These are phyloP conservation scores for Nemania abortiva DNA, from an alignment of 2,329 filamentous ascomycete genomes.

Conservation along the genomic window DNA sequence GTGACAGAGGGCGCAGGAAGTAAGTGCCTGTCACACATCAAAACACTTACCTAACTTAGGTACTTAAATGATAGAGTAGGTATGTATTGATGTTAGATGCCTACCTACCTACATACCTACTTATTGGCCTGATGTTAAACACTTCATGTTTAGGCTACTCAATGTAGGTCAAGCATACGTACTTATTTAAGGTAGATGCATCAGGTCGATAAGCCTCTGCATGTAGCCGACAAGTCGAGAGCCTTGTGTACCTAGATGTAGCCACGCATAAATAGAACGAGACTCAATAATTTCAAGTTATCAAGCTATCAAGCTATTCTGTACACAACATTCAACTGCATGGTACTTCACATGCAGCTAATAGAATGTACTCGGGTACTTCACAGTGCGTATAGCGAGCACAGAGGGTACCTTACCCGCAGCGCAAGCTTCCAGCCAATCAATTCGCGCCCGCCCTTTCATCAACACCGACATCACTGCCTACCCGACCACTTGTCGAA, in stretches of 20 bases:
- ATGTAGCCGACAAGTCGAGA: background rate
- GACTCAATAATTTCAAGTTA: background rate
- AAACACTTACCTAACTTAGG: background rate
- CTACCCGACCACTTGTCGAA: no score
- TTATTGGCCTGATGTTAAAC: no score
- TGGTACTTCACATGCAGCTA: conserved; percentile 1
- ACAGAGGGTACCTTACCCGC: background rate
- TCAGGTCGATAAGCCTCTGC: no score
- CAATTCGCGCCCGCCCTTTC: background rate
- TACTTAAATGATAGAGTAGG: background rate
- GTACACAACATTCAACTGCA: background rate
- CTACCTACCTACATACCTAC: no score
- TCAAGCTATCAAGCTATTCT: background rate
- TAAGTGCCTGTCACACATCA: background rate
- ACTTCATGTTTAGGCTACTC: background rate
- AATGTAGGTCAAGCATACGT: background rate
- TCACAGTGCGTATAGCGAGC: conserved; percentile 7
- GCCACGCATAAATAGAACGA: background rate
- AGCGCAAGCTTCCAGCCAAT: background rate
- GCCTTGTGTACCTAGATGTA: background rate
- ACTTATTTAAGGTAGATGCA: no score
- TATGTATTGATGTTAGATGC: no score
- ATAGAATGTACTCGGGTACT: conserved; percentile 1
- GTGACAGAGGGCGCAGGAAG: no score
- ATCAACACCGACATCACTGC: background rate